Evolutionary conservation across 257 asterid species (phyloP).

Genomic region (Fraxinus americana): DNA sequence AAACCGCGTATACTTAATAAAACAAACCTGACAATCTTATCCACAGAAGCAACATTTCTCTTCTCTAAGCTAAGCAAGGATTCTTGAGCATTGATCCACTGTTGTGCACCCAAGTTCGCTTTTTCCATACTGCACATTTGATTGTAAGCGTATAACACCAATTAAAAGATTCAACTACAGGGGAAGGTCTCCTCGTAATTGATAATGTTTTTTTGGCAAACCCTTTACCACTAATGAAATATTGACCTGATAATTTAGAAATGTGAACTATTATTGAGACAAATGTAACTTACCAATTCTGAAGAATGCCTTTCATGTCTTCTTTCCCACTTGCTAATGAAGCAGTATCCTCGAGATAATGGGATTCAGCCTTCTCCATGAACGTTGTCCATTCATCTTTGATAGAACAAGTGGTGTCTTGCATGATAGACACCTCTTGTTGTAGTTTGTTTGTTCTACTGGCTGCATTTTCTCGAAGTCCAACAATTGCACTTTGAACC

Average conservation of each 20-base stretch:
- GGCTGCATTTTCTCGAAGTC: constrained; percentile 77
- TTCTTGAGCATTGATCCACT: constrained; percentile 82
- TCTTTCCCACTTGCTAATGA: constrained; percentile 70
- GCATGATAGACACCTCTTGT: constrained; percentile 91
- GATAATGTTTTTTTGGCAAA: no score
- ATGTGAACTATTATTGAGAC: background rate
- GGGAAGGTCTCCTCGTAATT: no score
- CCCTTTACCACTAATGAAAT: no score
- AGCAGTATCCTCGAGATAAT: constrained; percentile 70
- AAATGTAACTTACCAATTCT: constrained; percentile 60
- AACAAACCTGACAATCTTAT: constrained; percentile 72
- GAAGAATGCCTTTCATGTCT: constrained; percentile 66
- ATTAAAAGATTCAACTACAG: background rate
- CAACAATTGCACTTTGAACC: constrained; percentile 80
- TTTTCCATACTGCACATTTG: constrained; percentile 66
- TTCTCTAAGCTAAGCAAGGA: constrained; percentile 76
- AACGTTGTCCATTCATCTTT: constrained; percentile 70
- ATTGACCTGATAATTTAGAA: background rate
- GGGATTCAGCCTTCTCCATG: constrained; percentile 63
- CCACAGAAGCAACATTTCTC: constrained; percentile 68
- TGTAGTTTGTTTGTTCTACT: constrained; percentile 69
- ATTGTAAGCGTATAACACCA: background rate
- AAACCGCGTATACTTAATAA: background rate
- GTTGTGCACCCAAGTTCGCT: constrained; percentile 81
- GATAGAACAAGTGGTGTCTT: constrained; percentile 65